Conservation (phyloP, 345 rosid species). For the Salix koriyanagi region DNA sequence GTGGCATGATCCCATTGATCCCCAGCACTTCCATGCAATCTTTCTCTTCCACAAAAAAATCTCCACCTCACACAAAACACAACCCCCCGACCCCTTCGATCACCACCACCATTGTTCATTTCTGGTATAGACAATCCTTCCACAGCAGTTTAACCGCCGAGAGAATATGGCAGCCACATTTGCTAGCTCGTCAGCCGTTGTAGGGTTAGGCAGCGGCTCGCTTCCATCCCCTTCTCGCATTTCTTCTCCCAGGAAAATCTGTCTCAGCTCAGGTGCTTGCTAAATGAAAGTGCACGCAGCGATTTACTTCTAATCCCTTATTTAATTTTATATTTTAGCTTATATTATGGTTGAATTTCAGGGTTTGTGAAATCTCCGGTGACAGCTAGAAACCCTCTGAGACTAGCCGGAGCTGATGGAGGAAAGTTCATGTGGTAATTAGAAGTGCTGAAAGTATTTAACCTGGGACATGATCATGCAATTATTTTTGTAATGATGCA, state of each 20-base stretch:
- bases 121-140: not conserved
- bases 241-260: constrained; percentile 18
- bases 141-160: not conserved
- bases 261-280: constrained; percentile 53
- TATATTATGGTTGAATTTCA: not conserved
- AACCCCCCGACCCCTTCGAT: not conserved
- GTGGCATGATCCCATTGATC: constrained; percentile 59
- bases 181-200: constrained; percentile 49
- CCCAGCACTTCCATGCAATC: constrained; percentile 41
- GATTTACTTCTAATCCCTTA: not conserved
- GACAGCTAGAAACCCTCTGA: constrained; percentile 55
- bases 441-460: not conserved
- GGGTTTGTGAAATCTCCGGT: constrained; percentile 58
- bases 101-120: not conserved
- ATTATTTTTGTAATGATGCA: not conserved
- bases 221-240: constrained; percentile 28
- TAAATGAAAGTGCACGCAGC: not conserved
- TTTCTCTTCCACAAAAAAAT: constrained; percentile 47
- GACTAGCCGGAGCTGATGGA: constrained; percentile 40
- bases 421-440: constrained; percentile 63
- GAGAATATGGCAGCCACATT: constrained; percentile 57
- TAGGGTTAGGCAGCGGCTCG: constrained; percentile 59
- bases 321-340: not conserved
- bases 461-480: not conserved
- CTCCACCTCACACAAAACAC: constrained; percentile 11